phyloP scores from a whole-genome alignment of 2,329 filamentous ascomycete species.

The Chaetomium sp. region DNA sequence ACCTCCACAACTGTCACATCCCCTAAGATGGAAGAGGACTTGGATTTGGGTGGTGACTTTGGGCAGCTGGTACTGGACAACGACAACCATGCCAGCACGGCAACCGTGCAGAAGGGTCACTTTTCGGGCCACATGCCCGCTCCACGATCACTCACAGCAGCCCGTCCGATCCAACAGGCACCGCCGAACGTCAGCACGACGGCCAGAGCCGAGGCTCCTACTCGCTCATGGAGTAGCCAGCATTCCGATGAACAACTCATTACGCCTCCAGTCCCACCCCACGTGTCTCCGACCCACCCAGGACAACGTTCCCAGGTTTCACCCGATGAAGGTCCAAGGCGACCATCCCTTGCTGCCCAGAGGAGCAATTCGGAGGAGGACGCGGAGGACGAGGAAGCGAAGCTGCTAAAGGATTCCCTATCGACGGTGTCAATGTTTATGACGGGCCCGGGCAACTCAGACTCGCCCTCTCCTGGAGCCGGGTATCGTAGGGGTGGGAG shows the following conservation, averaged over 20 bases:
- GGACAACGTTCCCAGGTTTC: slow-evolving; percentile 28
- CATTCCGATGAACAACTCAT: slow-evolving; percentile 45
- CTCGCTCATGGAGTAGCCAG: slow-evolving; percentile 47
- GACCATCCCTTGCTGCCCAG: slow-evolving; percentile 27
- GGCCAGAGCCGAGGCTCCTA: slow-evolving; percentile 40
- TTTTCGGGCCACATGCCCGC: slow-evolving; percentile 30
- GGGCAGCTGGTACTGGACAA: slow-evolving; percentile 50
- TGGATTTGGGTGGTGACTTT: slow-evolving; percentile 54
- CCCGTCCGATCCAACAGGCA: slow-evolving; percentile 39
- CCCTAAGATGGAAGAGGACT: slow-evolving; percentile 38
- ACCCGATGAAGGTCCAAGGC: slow-evolving; percentile 30
- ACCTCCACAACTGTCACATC: slow-evolving; percentile 46
- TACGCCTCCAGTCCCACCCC: slow-evolving; percentile 36
- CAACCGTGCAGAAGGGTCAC: slow-evolving; percentile 37
- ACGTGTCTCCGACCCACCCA: slow-evolving; percentile 29
- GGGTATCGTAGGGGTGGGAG: slow-evolving; percentile 38
- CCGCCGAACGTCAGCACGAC: slow-evolving; percentile 43
- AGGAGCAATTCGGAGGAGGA: slow-evolving; percentile 26
- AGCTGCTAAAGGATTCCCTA: slow-evolving; percentile 46
- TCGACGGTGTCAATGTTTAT: slow-evolving; percentile 43
- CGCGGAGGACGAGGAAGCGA: slow-evolving; percentile 47
- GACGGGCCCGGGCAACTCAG: slow-evolving; percentile 16
- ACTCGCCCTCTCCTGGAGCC: slow-evolving; percentile 21
- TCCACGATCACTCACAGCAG: slow-evolving; percentile 41
- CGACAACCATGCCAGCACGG: slow-evolving; percentile 47